phyloP scores from a whole-genome alignment of 192 early-diverging fungal species.

The Geosiphon pyriformis region DNA sequence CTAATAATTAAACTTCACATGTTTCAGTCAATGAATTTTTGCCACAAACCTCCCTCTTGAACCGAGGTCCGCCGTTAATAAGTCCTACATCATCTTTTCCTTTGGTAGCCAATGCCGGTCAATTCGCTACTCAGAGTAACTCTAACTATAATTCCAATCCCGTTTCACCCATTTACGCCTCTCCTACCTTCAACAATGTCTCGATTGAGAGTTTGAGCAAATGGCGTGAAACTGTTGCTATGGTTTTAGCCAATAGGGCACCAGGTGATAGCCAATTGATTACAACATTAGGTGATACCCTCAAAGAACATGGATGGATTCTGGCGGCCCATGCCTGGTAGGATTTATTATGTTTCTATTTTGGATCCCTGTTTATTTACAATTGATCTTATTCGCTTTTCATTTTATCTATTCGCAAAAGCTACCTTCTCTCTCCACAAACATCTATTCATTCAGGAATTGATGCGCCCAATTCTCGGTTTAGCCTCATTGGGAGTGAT shows the following conservation, averaged over 20 bases:
- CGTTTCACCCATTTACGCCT: neutral
- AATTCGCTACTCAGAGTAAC: neutral
- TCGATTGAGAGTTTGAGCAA: conserved; percentile 37
- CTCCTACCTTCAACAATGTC: conserved; percentile 22
- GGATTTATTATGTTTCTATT: conserved; percentile 22
- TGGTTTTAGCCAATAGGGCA: conserved; percentile 84
- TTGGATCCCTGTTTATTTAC: neutral
- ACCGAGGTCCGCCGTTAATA: neutral
- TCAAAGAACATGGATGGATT: conserved; percentile 48
- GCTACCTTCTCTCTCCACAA: conserved; percentile 63
- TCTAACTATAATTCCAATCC: neutral
- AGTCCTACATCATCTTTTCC: neutral
- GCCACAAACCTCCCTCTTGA: conserved; percentile 6
- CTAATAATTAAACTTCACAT: too few relatives aligned
- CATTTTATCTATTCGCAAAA: conserved; percentile 12
- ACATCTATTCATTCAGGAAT: conserved; percentile 56
- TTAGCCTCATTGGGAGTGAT: conserved; percentile 64
- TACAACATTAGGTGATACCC: conserved; percentile 69
- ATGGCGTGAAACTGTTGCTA: conserved; percentile 71
- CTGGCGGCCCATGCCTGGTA: conserved; percentile 81
- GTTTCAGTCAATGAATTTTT: conserved; percentile 29
- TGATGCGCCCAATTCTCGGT: conserved; percentile 54
- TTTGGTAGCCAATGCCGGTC: neutral
- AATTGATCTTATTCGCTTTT: conserved; percentile 2
- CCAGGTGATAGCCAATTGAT: conserved; percentile 66